Evolutionary conservation across 306 rosid genomes (phyloP).

Genomic region (Boehmeria nivea): DNA sequence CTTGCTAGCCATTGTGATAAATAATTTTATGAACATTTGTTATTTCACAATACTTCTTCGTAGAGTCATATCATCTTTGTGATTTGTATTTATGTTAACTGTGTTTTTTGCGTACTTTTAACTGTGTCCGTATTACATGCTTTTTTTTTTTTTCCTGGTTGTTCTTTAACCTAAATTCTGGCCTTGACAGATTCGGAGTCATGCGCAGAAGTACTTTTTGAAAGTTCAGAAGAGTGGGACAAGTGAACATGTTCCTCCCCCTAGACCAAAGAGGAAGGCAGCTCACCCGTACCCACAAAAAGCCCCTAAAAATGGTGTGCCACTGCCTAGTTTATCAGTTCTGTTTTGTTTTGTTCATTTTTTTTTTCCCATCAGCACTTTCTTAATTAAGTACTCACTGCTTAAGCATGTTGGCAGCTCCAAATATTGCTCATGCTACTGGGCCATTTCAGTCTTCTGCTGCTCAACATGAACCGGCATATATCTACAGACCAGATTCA

Average conservation of each 20-base stretch:
- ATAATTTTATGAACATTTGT: no score
- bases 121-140: not conserved
- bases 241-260: conserved; percentile 93
- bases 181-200: conserved; percentile 79
- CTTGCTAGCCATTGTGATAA: no score
- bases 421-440: conserved; percentile 32
- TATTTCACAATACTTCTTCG: not conserved
- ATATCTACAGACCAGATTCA: conserved; percentile 49
- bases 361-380: not conserved
- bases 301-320: conserved; percentile 74
- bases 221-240: conserved; percentile 91
- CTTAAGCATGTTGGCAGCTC: conserved; percentile 37
- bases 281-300: conserved; percentile 96
- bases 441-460: conserved; percentile 55
- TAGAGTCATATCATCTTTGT: not conserved
- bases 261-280: conserved; percentile 94
- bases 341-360: conserved; percentile 2
- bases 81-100: not conserved
- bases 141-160: not conserved
- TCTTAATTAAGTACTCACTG: conserved; percentile 1
- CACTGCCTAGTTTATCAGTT: not conserved
- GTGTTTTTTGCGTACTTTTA: not conserved
- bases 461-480: conserved; percentile 46
- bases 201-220: conserved; percentile 91
- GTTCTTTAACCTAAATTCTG: not conserved